Evolutionary conservation across 2,329 filamentous ascomycete species (phyloP), one percentile per base, ranked within the genome.

Genomic region (Akanthomyces uredinophilus): DNA sequence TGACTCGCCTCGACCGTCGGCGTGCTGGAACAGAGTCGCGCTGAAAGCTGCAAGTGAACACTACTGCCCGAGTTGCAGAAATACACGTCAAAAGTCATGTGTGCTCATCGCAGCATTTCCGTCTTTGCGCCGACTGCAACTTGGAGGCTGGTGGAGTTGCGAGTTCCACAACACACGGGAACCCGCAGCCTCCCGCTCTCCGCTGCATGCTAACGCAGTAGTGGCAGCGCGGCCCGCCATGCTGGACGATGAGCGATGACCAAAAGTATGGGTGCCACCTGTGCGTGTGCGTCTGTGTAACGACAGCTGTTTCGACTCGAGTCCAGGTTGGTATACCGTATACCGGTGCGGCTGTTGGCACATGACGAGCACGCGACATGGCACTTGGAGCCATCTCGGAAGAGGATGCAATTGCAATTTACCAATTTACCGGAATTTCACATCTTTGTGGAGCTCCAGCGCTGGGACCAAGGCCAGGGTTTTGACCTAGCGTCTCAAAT

Each of bases 91-190:
- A 53, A 10, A 5, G 20, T 35, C 35, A 54, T 43, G 22, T 20
- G 27, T 60, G 16, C 22, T 51, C 43, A 37, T 16, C 13, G 32
- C 39, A 27, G 27, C 41, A 37, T 29, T 39, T 44, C 47, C 41
- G n/a, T 20, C 16, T 37, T 22, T 5, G 37, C 16, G 32, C 47
- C 41, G 18, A 27, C n/a, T 55, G 51, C 59, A 61, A 54, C 58
- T 53, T 46, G 8, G 41, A 24, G 11, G 29, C 32, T 35, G 47
- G 59, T 61, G 59, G 59, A 61, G 51, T 54, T 56, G 10, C 18
- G n/a, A 47, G 59, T 54, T 61, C 59, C 59, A 61, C 59, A 22
- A 46, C 50, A 55, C 44, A 51, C 59, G 59, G 59, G 59, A 61
- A 61, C 59, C 59, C 59, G 59, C 59, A 54, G 51, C 51, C 39